These are phyloP conservation scores for Pythium phragmitis DNA, from an alignment of 352 stramenopile genomes.

Conservation along the genomic window DNA sequence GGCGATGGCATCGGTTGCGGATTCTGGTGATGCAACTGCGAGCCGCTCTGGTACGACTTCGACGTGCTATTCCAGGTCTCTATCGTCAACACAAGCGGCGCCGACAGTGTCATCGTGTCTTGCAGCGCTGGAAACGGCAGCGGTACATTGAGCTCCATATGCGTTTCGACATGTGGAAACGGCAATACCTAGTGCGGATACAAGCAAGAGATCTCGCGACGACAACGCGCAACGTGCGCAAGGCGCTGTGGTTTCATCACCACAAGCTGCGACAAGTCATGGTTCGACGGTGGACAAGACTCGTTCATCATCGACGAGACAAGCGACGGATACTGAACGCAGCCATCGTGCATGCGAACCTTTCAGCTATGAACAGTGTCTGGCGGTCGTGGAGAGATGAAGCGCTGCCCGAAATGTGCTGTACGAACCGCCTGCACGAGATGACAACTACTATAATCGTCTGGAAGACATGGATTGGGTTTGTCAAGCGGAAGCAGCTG, in stretches of 20 bases:
- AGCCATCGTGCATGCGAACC: not conserved
- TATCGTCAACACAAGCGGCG: slow-evolving; percentile 22
- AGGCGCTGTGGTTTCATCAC: slow-evolving; percentile 28
- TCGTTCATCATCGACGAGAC: not conserved
- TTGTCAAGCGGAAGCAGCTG: slow-evolving; percentile 2
- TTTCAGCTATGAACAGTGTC: not conserved
- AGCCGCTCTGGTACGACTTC: slow-evolving; percentile 9
- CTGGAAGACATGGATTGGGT: slow-evolving; percentile 20
- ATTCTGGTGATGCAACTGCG: slow-evolving; percentile 8
- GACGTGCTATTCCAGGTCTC: slow-evolving; percentile 8
- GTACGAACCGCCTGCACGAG: slow-evolving; percentile 15
- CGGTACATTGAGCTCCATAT: slow-evolving; percentile 15
- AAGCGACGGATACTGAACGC: not conserved
- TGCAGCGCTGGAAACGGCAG: slow-evolving; percentile 19
- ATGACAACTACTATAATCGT: slow-evolving; percentile 3
- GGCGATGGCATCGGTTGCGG: slow-evolving; percentile 19
- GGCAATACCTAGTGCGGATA: slow-evolving; percentile 12
- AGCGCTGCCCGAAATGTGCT: slow-evolving; percentile 7
- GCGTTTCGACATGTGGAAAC: slow-evolving; percentile 24
- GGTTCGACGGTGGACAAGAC: slow-evolving; percentile 9
- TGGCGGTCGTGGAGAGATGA: slow-evolving; percentile 11
- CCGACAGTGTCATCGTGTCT: slow-evolving; percentile 13
- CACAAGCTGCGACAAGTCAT: slow-evolving; percentile 25
- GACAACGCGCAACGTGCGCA: slow-evolving; percentile 21
- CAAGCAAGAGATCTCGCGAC: slow-evolving; percentile 24